A percentile compares a stretch with the other conserved stretches of the same genome.
Conservation (phyloP, 179 eudicot species). For the Beta lomatogona region DNA sequence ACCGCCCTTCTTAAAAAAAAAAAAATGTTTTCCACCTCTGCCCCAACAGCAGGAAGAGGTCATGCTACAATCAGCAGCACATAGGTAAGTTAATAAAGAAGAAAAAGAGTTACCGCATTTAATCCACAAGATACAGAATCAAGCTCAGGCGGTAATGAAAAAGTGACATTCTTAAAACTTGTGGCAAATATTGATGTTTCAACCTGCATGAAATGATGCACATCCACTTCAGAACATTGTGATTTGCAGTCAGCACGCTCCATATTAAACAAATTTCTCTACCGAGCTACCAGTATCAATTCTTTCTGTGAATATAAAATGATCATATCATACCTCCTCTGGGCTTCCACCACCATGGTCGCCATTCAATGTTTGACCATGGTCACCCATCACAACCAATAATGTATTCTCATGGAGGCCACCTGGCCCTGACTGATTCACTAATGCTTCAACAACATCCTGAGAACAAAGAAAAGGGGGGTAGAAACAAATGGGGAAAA, state of each 20-base stretch:
- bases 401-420: conserved; percentile 89
- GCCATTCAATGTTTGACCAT: conserved; percentile 95
- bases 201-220: conserved; percentile 55
- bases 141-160: conserved; percentile 49
- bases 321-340: conserved; percentile 64
- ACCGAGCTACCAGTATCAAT: neutral
- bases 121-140: conserved; percentile 60
- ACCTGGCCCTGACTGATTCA: conserved; percentile 79
- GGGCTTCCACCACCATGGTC: conserved; percentile 98
- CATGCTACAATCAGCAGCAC: conserved; percentile 1
- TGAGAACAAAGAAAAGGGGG: conserved; percentile 25
- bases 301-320: conserved; percentile 14
- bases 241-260: conserved; percentile 2
- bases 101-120: conserved; percentile 36
- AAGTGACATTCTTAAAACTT: conserved; percentile 59
- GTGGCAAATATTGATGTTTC: conserved; percentile 95
- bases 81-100: conserved; percentile 1
- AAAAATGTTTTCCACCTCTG: neutral
- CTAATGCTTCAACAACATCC: conserved; percentile 72
- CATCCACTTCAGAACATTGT: conserved; percentile 9
- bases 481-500: neutral
- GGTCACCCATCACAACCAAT: conserved; percentile 98
- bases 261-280: neutral
- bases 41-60: conserved; percentile 9
- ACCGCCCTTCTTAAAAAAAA: neutral